These are phyloP conservation scores for Cyberlindnera bimundalis DNA, from an alignment of 805 yeast species.

Conservation along the genomic window DNA sequence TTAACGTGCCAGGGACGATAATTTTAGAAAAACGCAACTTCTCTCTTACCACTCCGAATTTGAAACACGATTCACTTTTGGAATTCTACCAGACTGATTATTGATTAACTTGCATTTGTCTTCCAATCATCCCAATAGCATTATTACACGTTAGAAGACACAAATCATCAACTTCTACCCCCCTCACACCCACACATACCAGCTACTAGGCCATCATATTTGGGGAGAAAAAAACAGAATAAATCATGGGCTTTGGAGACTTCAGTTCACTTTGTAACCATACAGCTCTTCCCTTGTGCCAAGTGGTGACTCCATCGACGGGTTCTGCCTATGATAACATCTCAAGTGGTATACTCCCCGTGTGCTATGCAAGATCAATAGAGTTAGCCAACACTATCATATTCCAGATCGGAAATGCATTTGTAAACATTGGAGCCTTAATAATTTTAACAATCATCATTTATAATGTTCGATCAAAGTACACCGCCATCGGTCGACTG, in stretches of 20 bases:
- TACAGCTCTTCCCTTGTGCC: slow-evolving; percentile 77
- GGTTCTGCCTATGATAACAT: slow-evolving; percentile 29
- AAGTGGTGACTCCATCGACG: slow-evolving; percentile 57
- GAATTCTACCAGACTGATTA: background rate
- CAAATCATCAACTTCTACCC: too few species aligned
- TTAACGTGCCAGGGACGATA: background rate
- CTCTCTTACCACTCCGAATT: too few species aligned
- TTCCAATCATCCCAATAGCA: too few species aligned
- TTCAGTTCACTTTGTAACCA: slow-evolving; percentile 57
- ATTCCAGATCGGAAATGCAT: slow-evolving; percentile 84
- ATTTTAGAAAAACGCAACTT: too few species aligned
- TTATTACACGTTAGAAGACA: too few species aligned
- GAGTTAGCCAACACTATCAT: slow-evolving; percentile 88
- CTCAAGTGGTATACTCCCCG: slow-evolving; percentile 63
- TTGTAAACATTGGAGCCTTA: slow-evolving; percentile 75
- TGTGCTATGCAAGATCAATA: slow-evolving; percentile 82
- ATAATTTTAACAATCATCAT: slow-evolving; percentile 63
- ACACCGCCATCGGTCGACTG: slow-evolving; percentile 90
- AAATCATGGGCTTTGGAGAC: too few species aligned
- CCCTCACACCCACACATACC: background rate
- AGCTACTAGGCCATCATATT: slow-evolving; percentile 24
- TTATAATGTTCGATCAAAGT: slow-evolving; percentile 75
- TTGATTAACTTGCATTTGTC: background rate
- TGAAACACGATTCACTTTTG: too few species aligned
- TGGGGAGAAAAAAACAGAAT: too few species aligned